Percentiles rank a stretch among this genome's conserved stretches.
phyloP scores from a whole-genome alignment of 345 rosid genomes.

The Brassica incana region DNA sequence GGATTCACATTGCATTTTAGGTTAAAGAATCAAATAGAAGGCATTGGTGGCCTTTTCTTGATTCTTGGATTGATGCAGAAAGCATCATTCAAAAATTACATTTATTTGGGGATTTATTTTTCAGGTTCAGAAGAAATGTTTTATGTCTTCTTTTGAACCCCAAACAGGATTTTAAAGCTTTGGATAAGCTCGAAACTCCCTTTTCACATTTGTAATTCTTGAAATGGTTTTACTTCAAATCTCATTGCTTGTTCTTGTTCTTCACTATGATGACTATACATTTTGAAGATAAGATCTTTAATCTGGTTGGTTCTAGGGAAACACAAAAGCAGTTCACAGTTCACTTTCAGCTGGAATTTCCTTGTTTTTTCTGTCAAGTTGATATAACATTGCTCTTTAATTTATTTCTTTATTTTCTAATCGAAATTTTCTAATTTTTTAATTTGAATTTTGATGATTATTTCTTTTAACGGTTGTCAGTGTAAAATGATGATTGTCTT shows the following conservation, averaged over 20 bases:
- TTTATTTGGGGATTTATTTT: conserved; percentile 29
- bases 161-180: conserved; percentile 29
- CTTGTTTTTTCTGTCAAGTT: neutral
- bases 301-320: neutral
- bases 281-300: neutral
- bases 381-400: too few relatives aligned
- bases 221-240: conserved; percentile 16
- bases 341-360: conserved; percentile 3
- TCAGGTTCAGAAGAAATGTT: conserved; percentile 42
- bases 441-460: conserved; percentile 19
- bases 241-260: conserved; percentile 30
- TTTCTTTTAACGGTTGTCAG: conserved; percentile 17
- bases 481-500: conserved; percentile 39
- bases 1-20: conserved; percentile 34
- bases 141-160: conserved; percentile 44
- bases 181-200: conserved; percentile 35
- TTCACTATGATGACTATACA: neutral
- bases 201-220: conserved; percentile 33
- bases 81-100: conserved; percentile 33
- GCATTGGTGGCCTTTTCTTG: conserved; percentile 32
- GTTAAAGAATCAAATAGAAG: conserved; percentile 26
- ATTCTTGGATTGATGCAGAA: conserved; percentile 38
- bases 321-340: neutral
- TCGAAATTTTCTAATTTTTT: neutral
- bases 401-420: neutral